These are phyloP conservation scores for Triticum turgidum DNA, from an alignment of 176 grass and related monocot species.

Conservation along the genomic window DNA sequence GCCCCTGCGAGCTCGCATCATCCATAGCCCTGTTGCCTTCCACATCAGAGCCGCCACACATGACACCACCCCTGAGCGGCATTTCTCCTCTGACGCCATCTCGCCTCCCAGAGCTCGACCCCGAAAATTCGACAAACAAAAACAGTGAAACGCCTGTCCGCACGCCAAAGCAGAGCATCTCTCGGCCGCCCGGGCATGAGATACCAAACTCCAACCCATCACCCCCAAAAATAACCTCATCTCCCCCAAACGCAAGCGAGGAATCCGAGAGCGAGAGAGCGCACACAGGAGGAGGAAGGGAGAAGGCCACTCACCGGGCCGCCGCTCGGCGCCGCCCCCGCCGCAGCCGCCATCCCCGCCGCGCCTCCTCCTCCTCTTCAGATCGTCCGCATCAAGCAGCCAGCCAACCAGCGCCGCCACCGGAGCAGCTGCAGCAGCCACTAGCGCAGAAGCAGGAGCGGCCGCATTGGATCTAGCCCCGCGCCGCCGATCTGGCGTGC, in stretches of 20 bases:
- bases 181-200: background rate
- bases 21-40: no score
- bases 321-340: conserved; percentile 41
- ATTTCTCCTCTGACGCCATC: background rate
- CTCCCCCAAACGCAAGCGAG: conserved; percentile 9
- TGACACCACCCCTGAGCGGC: background rate
- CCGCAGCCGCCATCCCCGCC: conserved; percentile 17
- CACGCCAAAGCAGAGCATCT: background rate
- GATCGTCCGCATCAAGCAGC: conserved; percentile 42
- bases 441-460: background rate
- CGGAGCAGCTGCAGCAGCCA: background rate
- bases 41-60: background rate
- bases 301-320: conserved; percentile 45
- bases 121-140: background rate
- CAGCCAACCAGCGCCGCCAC: background rate
- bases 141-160: background rate
- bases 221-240: background rate
- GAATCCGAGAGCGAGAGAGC: background rate
- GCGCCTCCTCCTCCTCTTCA: conserved; percentile 32
- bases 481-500: conserved; percentile 48
- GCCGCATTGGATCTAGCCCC: conserved; percentile 37
- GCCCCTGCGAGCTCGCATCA: background rate
- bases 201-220: conserved; percentile 26
- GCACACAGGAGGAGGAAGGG: no score
- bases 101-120: background rate